phyloP scores from a whole-genome alignment of 495 filamentous ascomycete genomes.

The Penicillium mononematosum region DNA sequence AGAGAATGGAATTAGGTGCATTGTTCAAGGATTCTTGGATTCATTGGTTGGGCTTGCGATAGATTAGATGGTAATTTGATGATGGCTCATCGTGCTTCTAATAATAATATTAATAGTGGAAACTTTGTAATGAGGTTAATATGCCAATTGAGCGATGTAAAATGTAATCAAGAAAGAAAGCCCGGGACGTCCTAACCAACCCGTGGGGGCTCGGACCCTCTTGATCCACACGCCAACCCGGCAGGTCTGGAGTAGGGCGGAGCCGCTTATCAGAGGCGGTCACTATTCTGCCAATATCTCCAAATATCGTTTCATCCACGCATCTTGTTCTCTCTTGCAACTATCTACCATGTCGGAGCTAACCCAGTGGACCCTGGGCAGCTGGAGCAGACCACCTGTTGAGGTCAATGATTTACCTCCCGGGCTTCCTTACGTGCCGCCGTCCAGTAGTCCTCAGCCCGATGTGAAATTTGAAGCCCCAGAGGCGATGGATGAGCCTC shows the following conservation, averaged over 20 bases:
- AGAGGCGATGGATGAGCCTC: neutral
- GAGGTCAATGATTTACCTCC: neutral
- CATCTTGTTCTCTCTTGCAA: neutral
- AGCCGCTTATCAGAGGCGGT: slow-evolving; percentile 5
- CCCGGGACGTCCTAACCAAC: neutral
- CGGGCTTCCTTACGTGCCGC: neutral
- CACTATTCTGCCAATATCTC: neutral
- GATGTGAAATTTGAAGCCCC: neutral
- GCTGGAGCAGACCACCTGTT: neutral
- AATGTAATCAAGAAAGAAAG: neutral
- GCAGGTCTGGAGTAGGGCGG: neutral
- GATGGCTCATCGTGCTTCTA: neutral
- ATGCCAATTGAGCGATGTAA: neutral
- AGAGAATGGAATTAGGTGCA: slow-evolving; percentile 1
- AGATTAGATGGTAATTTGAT: slow-evolving; percentile 4
- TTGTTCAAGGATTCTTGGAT: neutral
- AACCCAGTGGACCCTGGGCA: neutral
- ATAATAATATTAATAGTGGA: neutral
- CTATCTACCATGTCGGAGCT: neutral
- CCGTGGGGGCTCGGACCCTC: neutral
- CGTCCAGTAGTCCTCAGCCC: neutral
- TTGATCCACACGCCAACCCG: neutral
- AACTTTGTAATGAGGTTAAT: neutral
- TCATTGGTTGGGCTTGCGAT: slow-evolving; percentile 1
- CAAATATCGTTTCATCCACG: neutral